Percentiles rank a stretch among this genome's conserved stretches.
Conservation (phyloP, 1,284 basidiomycete species). For the Neonothopanus nambi region DNA sequence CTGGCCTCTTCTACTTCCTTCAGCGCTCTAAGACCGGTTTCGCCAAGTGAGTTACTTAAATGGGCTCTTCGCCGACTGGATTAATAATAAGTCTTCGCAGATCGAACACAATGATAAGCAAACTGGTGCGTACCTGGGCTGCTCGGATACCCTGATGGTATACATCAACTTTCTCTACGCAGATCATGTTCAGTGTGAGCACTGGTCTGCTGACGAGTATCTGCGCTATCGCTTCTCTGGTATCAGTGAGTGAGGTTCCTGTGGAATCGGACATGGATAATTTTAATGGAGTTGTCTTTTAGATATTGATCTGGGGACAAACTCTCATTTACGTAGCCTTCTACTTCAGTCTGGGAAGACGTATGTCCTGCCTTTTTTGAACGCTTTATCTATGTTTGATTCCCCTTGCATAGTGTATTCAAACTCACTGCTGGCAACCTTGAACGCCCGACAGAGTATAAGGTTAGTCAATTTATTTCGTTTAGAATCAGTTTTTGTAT, state of each 20-base stretch:
- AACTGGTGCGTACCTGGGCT: constrained; percentile 41
- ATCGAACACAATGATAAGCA: constrained; percentile 58
- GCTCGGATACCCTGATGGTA: constrained; percentile 4
- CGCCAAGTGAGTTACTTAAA: constrained; percentile 37
- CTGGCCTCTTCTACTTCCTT: constrained; percentile 48
- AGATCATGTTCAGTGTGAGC: constrained; percentile 57
- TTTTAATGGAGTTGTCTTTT: neutral
- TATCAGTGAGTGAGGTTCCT: constrained; percentile 40
- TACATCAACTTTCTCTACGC: constrained; percentile 1
- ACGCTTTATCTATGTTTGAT: neutral
- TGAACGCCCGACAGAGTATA: constrained; percentile 46
- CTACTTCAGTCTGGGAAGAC: constrained; percentile 55
- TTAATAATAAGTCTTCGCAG: constrained; percentile 25
- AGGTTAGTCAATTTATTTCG: constrained; percentile 13
- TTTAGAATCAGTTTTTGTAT: neutral
- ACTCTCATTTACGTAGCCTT: constrained; percentile 59
- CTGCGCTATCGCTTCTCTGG: constrained; percentile 53
- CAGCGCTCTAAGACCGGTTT: constrained; percentile 53
- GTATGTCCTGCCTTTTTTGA: constrained; percentile 33
- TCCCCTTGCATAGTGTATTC: constrained; percentile 44
- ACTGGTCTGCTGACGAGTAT: constrained; percentile 56
- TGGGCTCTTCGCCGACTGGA: constrained; percentile 3
- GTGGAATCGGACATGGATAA: neutral
- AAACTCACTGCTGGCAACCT: constrained; percentile 54
- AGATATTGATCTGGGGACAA: constrained; percentile 49